These are phyloP conservation scores for Fusarium marasasianum DNA, from an alignment of 2,329 filamentous ascomycete species.

Conservation along the genomic window DNA sequence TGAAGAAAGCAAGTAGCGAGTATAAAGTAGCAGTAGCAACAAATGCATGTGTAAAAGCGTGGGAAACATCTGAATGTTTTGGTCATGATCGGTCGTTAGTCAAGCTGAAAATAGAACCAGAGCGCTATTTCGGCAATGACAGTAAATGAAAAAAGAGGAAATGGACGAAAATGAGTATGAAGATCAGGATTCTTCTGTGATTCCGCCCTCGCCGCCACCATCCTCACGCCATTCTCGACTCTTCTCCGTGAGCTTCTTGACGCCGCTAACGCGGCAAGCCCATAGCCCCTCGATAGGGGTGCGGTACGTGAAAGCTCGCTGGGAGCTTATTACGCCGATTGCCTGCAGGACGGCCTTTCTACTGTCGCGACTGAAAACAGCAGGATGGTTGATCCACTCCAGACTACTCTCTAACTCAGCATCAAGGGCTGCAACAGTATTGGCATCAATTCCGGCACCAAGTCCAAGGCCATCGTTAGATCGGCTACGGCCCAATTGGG, in stretches of 20 bases:
- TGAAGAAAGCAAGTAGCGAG: conserved; percentile 29
- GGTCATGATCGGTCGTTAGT: conserved; percentile 42
- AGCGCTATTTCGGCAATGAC: conserved; percentile 33
- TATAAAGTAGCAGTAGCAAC: conserved; percentile 11
- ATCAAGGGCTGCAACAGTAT: conserved; percentile 86
- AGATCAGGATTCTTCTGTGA: conserved; percentile 66
- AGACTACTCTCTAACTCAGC: conserved; percentile 88
- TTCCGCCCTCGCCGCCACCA: conserved; percentile 75
- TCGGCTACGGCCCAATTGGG: conserved; percentile 60
- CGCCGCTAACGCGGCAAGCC: conserved; percentile 82
- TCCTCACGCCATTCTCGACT: conserved; percentile 93
- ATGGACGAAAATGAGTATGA: conserved; percentile 8
- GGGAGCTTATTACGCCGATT: conserved; percentile 95
- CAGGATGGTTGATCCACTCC: conserved; percentile 98
- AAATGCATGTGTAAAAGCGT: conserved; percentile 34
- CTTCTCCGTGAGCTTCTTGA: conserved; percentile 82
- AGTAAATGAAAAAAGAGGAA: conserved; percentile 22
- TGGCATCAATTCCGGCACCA: conserved; percentile 81
- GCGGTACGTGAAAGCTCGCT: conserved; percentile 92
- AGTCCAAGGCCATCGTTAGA: conserved; percentile 68
- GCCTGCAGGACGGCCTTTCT: conserved; percentile 96
- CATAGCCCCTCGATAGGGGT: conserved; percentile 90
- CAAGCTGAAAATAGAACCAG: conserved; percentile 32
- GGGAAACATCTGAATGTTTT: conserved; percentile 34
- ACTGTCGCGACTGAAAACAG: conserved; percentile 91